Conservation (phyloP, 2,329 filamentous ascomycete genomes). For the Epichloe aotearoae region DNA sequence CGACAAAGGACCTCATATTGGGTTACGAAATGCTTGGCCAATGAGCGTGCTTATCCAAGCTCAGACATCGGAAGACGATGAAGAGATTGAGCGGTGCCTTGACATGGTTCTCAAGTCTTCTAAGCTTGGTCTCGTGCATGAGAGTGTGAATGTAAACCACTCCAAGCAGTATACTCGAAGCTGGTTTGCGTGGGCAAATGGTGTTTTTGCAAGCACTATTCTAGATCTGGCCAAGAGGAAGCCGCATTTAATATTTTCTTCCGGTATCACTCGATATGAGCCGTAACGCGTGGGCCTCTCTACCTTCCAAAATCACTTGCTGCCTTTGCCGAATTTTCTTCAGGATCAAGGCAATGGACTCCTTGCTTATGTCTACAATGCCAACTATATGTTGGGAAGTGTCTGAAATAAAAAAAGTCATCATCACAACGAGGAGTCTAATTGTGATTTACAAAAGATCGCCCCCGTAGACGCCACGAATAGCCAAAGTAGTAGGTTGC, state of each 20-base stretch:
- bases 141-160: slow-evolving; percentile 74
- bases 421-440: neutral
- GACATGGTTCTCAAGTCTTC: slow-evolving; percentile 63
- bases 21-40: slow-evolving; percentile 85
- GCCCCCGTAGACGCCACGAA: too few relatives aligned
- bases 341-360: neutral
- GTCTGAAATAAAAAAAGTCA: neutral
- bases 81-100: slow-evolving; percentile 65
- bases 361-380: neutral
- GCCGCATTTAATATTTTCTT: slow-evolving; percentile 71
- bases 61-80: slow-evolving; percentile 72
- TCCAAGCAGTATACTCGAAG: slow-evolving; percentile 61
- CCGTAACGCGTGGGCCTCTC: slow-evolving; percentile 19
- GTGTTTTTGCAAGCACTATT: slow-evolving; percentile 86
- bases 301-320: neutral
- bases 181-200: slow-evolving; percentile 98
- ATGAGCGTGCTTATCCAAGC: slow-evolving; percentile 90
- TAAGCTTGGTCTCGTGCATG: slow-evolving; percentile 71
- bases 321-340: too few relatives aligned
- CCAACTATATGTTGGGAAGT: neutral
- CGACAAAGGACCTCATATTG: slow-evolving; percentile 49
- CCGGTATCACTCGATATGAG: slow-evolving; percentile 45
- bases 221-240: slow-evolving; percentile 80
- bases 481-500: too few relatives aligned
- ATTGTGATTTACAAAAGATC: neutral